Evolutionary conservation across 495 filamentous ascomycete species (phyloP).

Genomic region (Penicillium simplicissimum): DNA sequence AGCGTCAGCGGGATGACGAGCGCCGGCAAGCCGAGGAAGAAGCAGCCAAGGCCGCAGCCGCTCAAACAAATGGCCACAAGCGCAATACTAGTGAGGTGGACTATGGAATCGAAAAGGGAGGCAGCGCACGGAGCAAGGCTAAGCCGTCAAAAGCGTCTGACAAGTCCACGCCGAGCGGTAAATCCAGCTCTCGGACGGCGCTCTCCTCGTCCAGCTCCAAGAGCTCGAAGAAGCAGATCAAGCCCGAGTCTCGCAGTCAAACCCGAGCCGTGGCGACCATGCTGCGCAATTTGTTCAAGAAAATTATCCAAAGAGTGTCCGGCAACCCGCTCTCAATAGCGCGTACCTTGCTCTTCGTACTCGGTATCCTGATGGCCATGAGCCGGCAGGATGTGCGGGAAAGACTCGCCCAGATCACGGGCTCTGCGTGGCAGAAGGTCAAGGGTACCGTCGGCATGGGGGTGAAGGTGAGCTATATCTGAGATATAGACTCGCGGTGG

Average conservation of each 20-base stretch:
- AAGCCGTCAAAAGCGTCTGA: slow-evolving; percentile 33
- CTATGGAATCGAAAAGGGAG: slow-evolving; percentile 54
- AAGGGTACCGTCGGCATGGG: slow-evolving; percentile 90
- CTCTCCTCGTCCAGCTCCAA: slow-evolving; percentile 39
- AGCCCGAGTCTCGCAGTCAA: slow-evolving; percentile 36
- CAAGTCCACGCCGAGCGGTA: slow-evolving; percentile 30
- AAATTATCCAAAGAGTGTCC: slow-evolving; percentile 61
- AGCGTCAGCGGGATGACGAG: slow-evolving; percentile 56
- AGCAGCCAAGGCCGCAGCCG: slow-evolving; percentile 34
- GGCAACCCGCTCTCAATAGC: slow-evolving; percentile 74
- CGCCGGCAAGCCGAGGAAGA: slow-evolving; percentile 63
- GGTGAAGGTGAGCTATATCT: slow-evolving; percentile 97
- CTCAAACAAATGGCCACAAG: slow-evolving; percentile 52
- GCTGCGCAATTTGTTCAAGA: slow-evolving; percentile 61
- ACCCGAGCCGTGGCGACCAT: slow-evolving; percentile 43
- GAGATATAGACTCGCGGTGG: slow-evolving; percentile 18
- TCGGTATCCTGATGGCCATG: slow-evolving; percentile 77
- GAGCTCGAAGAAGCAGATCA: slow-evolving; percentile 43
- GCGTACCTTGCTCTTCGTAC: slow-evolving; percentile 74
- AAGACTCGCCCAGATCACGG: slow-evolving; percentile 65
- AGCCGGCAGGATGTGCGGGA: slow-evolving; percentile 75
- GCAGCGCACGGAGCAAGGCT: slow-evolving; percentile 39
- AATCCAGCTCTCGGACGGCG: slow-evolving; percentile 33
- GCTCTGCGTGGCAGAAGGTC: slow-evolving; percentile 78
- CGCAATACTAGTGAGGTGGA: slow-evolving; percentile 54